These are phyloP conservation scores for Camptophora hylomeconis DNA, from an alignment of 2,329 filamentous ascomycete genomes.

Conservation along the genomic window DNA sequence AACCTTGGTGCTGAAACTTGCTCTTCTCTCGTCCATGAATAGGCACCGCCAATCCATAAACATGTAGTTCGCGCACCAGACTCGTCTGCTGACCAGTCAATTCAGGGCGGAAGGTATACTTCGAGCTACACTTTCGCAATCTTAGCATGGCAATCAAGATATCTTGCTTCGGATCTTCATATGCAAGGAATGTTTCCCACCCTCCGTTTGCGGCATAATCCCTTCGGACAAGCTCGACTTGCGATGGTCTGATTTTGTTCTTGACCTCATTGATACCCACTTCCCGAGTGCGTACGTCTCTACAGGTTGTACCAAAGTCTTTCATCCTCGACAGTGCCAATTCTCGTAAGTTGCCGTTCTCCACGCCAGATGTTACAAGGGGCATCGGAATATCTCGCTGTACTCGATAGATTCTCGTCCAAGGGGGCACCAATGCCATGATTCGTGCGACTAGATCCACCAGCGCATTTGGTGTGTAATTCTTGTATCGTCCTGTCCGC, in stretches of 20 bases:
- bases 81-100: slow-evolving; percentile 76
- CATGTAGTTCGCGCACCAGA: slow-evolving; percentile 85
- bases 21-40: slow-evolving; percentile 88
- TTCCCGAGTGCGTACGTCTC: slow-evolving; percentile 89
- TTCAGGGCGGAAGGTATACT: slow-evolving; percentile 85
- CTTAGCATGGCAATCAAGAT: slow-evolving; percentile 86
- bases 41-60: slow-evolving; percentile 94
- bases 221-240: slow-evolving; percentile 85
- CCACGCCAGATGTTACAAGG: slow-evolving; percentile 92
- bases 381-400: slow-evolving; percentile 99
- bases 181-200: slow-evolving; percentile 97
- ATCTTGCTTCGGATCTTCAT: slow-evolving; percentile 97
- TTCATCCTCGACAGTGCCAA: slow-evolving; percentile 95
- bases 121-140: slow-evolving; percentile 77
- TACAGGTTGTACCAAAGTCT: slow-evolving; percentile 93
- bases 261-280: slow-evolving; percentile 99
- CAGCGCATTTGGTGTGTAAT: slow-evolving; percentile 93
- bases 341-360: slow-evolving; percentile 93
- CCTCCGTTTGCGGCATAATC: slow-evolving; percentile 93
- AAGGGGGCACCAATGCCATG: slow-evolving; percentile 82
- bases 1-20: slow-evolving; percentile 98
- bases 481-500: slow-evolving; percentile 93
- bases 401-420: slow-evolving; percentile 97
- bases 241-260: slow-evolving; percentile 91
- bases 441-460: slow-evolving; percentile 96